Base-by-base conservation (phyloP, 1,139 yeast species). In the Taphrina sp. region DNA sequence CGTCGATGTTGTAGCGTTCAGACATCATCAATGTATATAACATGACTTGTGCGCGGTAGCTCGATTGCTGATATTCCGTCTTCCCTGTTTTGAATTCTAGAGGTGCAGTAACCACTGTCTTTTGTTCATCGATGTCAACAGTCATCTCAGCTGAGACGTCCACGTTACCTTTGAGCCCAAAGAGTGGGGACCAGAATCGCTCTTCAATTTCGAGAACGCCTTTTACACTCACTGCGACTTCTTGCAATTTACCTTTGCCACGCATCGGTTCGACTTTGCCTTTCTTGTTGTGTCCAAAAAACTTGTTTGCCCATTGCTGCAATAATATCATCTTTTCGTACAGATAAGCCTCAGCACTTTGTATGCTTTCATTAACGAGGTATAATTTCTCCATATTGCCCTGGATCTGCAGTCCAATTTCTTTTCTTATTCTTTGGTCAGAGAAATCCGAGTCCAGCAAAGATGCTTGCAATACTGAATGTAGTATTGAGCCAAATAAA, bases 1-100 rank as follows among this genome's bases (percentile, higher is more conserved):
- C 77, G 36, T 83, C 82, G 54, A 83, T 47, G 35, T 60, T 63
- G 66, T 92, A 92, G 36, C 95, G 72, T 62, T 92, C 97, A 52
- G 82, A 80, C 64, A 89, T 76, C 59, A 92, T 71, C 17, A 92
- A 70, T 0, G 95, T 82, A 67, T 92, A 92, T n/a, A 94, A 72
- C 0, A 90, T 76, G 0, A 95, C 85, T 66, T 92, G 99, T 0
- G 95, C 96, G 45, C 85, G 81, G 67, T 92, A 96, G 2, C 84
- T 71, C 10, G 83, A 67, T 52, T 81, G 75, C 53, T 79, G 80
- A 23, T 51, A 28, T 36, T 76, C 71, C 19, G 60, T 55, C 52
- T 72, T 74, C 0, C 97, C 96, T 0, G 97, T 87, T 67, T 92
- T 92, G 59, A 92, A 81, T 68, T 92, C 99, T 71, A 94, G 72